A percentile compares a stretch with the other conserved stretches of the same genome.
These are phyloP conservation scores for Tolypocladium paradoxum DNA, from an alignment of 2,329 filamentous ascomycete genomes.

Conservation along the genomic window DNA sequence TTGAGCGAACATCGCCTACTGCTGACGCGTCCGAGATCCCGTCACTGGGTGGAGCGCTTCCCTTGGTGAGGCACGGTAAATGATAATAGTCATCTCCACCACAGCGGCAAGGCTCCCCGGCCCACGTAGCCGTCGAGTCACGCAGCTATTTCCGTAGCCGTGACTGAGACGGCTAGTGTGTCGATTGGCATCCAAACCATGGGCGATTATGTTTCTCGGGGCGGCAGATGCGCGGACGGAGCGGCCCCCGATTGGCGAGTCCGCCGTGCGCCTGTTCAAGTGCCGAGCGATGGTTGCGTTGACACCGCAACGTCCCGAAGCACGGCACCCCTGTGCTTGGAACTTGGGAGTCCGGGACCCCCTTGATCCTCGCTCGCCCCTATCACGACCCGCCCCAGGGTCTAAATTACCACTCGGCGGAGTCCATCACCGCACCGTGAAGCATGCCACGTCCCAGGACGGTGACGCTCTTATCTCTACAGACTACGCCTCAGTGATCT, in stretches of 20 bases:
- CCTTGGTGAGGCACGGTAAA: not conserved
- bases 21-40: not conserved
- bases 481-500: not conserved
- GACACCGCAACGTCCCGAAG: not conserved
- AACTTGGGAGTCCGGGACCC: not conserved
- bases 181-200: not conserved
- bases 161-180: not conserved
- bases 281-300: not conserved
- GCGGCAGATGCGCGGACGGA: not conserved
- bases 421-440: not conserved
- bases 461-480: not conserved
- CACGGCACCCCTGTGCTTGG: not conserved
- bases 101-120: not conserved
- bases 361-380: not conserved
- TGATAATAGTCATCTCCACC: not conserved
- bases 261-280: not conserved
- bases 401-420: not conserved
- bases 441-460: constrained; percentile 1
- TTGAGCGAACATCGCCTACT: not conserved
- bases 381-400: not conserved
- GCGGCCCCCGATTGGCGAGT: not conserved
- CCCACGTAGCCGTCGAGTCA: not conserved
- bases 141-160: not conserved
- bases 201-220: not conserved
- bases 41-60: not conserved